Percentiles rank a stretch among this genome's conserved stretches.
Conservation (phyloP, 129 eudicot species). For the Ambrosia trifida region DNA sequence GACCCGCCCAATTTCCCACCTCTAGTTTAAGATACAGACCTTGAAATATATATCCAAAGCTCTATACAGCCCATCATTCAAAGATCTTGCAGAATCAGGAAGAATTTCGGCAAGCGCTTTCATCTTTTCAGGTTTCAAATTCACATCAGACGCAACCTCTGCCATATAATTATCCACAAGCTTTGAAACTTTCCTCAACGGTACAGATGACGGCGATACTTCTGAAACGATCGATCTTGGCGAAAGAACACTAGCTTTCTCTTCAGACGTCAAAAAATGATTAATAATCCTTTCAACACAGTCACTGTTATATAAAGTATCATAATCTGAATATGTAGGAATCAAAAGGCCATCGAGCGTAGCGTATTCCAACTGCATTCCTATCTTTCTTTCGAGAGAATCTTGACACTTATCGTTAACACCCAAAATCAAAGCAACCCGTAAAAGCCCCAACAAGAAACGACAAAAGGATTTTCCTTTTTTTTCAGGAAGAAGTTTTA, state of each 20-base stretch:
- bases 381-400: constrained; percentile 72
- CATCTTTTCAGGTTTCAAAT: constrained; percentile 80
- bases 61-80: constrained; percentile 88
- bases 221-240: constrained; percentile 58
- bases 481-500: constrained; percentile 67
- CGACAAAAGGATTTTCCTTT: constrained; percentile 81
- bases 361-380: constrained; percentile 81
- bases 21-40: constrained; percentile 43
- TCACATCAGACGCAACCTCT: constrained; percentile 88
- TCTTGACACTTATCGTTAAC: constrained; percentile 60
- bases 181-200: constrained; percentile 75
- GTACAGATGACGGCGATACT: constrained; percentile 53
- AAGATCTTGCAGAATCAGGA: constrained; percentile 87
- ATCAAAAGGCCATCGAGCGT: constrained; percentile 74
- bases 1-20: background rate
- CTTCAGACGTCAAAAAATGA: constrained; percentile 58
- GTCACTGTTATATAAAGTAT: constrained; percentile 73
- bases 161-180: constrained; percentile 80
- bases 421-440: constrained; percentile 82
- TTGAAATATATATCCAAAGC: constrained; percentile 86
- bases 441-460: constrained; percentile 77
- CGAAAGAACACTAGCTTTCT: constrained; percentile 41
- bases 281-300: constrained; percentile 75
- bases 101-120: constrained; percentile 69
- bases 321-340: constrained; percentile 80